Base-by-base conservation (phyloP, 805 yeast genomes). In the Kuraishia capsulata region DNA sequence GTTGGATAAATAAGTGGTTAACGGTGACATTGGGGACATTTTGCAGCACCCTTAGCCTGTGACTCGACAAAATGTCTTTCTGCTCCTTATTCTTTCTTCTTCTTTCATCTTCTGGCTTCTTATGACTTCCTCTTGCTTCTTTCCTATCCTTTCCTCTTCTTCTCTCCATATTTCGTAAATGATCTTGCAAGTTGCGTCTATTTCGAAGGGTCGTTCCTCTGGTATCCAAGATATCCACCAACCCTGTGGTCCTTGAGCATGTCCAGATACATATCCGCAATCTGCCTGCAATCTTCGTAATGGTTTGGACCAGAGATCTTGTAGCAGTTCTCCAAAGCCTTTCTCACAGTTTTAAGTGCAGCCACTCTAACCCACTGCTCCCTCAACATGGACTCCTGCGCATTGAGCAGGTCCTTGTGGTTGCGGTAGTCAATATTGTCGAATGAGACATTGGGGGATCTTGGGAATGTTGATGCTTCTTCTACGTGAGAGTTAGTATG, bases 121-220 rank as follows among this genome's bases (percentile, higher is more conserved):
- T n/a, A n/a, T n/a, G n/a, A n/a, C n/a, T 23, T 23, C 26, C 8
- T 23, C 26, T 23, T 23, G 26, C 26, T 11, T 23, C 26, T 8
- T 23, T 23, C 26, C 11, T 23, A 8, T 11, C n/a, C 26, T 11
- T 23, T 8, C 10, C 26, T 23, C 10, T 23, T 8, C 8, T 23
- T 23, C 11, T 23, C 11, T 23, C 11, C 10, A 23, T 23, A 8
- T 23, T 23, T 23, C 26, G 8, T 8, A 23, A 23, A 8, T 23
- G n/a, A n/a, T n/a, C n/a, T n/a, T n/a, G n/a, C 23, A 5, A 28
- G n/a, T 26, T 3, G 17, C 16, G 17, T 14, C 56, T 64, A 81
- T 64, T 83, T 81, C 28, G 84, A 67, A 33, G 90, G 92, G 55
- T 84, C 95, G 62, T 84, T 84, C 72, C 85, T 81, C 65, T 85